Conservation (phyloP, 106 monocot species). For the Agapanthus africanus region DNA sequence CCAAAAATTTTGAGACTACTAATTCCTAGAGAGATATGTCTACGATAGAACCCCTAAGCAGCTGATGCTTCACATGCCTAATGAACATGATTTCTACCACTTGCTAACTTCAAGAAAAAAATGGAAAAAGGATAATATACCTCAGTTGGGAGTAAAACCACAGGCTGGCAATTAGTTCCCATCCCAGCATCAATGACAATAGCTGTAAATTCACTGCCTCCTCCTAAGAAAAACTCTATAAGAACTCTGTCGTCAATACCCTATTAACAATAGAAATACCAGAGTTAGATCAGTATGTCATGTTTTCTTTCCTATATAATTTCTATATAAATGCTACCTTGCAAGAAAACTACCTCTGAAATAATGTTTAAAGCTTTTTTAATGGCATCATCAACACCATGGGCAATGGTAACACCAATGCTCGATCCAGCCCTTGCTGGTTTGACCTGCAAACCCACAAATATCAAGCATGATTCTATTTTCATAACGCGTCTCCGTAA, state of each 20-base stretch:
- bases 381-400: conserved; percentile 78
- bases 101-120: neutral
- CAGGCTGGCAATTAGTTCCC: conserved; percentile 40
- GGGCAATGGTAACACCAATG: conserved; percentile 77
- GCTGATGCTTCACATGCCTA: no score
- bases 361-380: conserved; percentile 66
- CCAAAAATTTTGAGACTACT: neutral
- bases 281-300: conserved; percentile 5
- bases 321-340: neutral
- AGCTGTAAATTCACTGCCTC: conserved; percentile 86
- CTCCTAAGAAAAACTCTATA: conserved; percentile 78
- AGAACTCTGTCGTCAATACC: conserved; percentile 86
- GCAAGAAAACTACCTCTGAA: conserved; percentile 26
- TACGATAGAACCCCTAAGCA: no score
- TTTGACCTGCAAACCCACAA: conserved; percentile 48
- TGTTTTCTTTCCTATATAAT: neutral
- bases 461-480: conserved; percentile 12
- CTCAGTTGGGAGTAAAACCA: conserved; percentile 84
- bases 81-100: neutral
- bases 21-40: neutral
- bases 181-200: conserved; percentile 76
- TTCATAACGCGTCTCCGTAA: neutral
- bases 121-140: conserved; percentile 34
- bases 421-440: conserved; percentile 87
- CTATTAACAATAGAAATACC: conserved; percentile 15